Evolutionary conservation across 2,329 filamentous ascomycete species (phyloP), one percentile per base, ranked within the genome.

Genomic region (Calonectria pauciramosa): DNA sequence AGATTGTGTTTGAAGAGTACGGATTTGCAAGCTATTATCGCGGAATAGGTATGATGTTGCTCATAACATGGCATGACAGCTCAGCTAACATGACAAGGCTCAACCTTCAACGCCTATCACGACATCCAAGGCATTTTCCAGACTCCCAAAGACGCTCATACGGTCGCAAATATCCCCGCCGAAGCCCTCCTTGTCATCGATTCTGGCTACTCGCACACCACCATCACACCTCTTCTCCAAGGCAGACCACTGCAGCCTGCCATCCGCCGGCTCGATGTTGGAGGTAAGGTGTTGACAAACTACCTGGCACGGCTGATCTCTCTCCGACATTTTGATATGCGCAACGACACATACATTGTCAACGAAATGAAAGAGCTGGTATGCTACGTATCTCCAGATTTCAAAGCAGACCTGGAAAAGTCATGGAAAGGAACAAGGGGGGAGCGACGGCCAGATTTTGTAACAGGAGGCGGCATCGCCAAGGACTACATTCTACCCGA

Each of bases 1-100:
- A 99, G 87, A 95, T 99, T 82, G 92, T 99, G 1, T 99, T 99
- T 87, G 97, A 99, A 83, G 96, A 99, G 83, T 99, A 97, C 87
- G 95, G 95, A 3, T 99, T 99, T 85, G 91, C 93, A 14, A 94
- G 94, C 78, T 98, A 98, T 86, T 94, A 94, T 77, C 92, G 97
- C 75, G 93, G 91, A 72, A 88, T 94, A 77, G 94, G 94, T 91
- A 83, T 73, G 87, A 10, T 0, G 20, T 11, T 32, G 7, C 34
- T 26, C 56, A 23, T 23, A 34, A 41, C 34, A 60, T 60, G 34
- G 4, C 56, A 38, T 38, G n/a, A 41, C n/a, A 36, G 9, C 14
- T 10, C 6, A 49, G 26, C 77, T 78, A 67, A 75, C 72, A 20
- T 26, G 20, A 0, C 52, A 41, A 95, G 95, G 92, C 0, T 90